Percentiles rank a stretch among this genome's conserved stretches.
These are phyloP conservation scores for Aureobasidium sp. DNA, from an alignment of 2,329 filamentous ascomycete species.

Conservation along the genomic window DNA sequence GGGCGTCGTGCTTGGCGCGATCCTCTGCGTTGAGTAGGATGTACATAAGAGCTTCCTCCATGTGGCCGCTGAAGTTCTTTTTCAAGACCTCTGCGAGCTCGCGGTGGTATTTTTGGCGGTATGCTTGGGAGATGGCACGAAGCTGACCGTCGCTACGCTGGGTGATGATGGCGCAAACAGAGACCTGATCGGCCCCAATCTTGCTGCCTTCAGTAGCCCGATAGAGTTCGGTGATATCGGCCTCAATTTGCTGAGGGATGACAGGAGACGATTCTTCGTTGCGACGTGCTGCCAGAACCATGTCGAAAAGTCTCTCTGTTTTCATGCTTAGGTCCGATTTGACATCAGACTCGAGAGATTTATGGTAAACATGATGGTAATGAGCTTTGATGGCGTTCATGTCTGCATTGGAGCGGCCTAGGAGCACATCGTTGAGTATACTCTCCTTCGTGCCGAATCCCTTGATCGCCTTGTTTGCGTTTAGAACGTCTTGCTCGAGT, in stretches of 20 bases:
- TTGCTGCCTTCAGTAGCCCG: slow-evolving; percentile 65
- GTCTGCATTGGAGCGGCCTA: slow-evolving; percentile 79
- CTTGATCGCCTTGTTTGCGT: slow-evolving; percentile 62
- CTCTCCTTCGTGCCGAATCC: slow-evolving; percentile 80
- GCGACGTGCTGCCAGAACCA: slow-evolving; percentile 66
- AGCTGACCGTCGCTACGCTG: slow-evolving; percentile 74
- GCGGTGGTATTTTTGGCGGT: slow-evolving; percentile 62
- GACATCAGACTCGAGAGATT: slow-evolving; percentile 62
- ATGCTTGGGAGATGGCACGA: slow-evolving; percentile 68
- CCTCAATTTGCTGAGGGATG: slow-evolving; percentile 62
- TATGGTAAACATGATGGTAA: slow-evolving; percentile 61
- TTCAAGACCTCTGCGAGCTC: slow-evolving; percentile 66
- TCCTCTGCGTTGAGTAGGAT: slow-evolving; percentile 72
- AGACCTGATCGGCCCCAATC: slow-evolving; percentile 63
- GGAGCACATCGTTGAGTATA: slow-evolving; percentile 76
- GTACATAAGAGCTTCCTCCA: slow-evolving; percentile 73
- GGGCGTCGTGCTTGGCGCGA: slow-evolving; percentile 75
- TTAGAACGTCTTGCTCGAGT: slow-evolving; percentile 64
- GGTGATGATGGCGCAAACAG: slow-evolving; percentile 71
- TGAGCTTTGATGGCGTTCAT: slow-evolving; percentile 74
- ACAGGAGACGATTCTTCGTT: slow-evolving; percentile 71
- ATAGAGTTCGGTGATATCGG: slow-evolving; percentile 69
- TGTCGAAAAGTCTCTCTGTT: slow-evolving; percentile 76
- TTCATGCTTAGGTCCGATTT: slow-evolving; percentile 75
- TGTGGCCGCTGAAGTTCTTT: slow-evolving; percentile 83